Evolutionary conservation across 352 stramenopile genomes (phyloP).

Genomic region (Phytophthora boehmeriae): DNA sequence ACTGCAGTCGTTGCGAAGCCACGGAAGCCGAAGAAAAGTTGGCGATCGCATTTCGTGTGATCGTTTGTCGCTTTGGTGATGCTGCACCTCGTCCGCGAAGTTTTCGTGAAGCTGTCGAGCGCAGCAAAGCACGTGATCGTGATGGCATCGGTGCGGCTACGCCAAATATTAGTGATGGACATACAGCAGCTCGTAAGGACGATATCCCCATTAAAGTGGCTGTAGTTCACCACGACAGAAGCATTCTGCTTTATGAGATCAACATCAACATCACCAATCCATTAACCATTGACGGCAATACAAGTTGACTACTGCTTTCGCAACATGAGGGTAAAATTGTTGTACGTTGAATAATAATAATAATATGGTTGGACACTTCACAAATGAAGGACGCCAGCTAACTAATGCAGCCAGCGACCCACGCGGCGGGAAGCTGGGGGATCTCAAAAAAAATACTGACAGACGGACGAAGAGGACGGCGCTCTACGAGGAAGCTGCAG

Average conservation of each 20-base stretch:
- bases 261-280: constrained; percentile 3
- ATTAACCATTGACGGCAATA: not conserved
- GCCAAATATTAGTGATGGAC: not conserved
- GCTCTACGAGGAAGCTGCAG: constrained; percentile 48
- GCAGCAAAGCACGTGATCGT: constrained; percentile 7
- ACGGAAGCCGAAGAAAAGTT: constrained; percentile 49
- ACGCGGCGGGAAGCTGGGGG: constrained; percentile 18
- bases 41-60: constrained; percentile 57
- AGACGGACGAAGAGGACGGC: constrained; percentile 38
- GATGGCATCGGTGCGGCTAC: not conserved
- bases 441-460: constrained; percentile 41
- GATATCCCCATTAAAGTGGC: constrained; percentile 65
- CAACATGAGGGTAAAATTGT: constrained; percentile 21
- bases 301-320: not conserved
- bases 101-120: constrained; percentile 22
- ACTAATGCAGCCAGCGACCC: constrained; percentile 14
- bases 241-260: constrained; percentile 72
- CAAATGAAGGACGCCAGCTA: constrained; percentile 14
- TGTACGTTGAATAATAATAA: constrained; percentile 49
- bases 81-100: constrained; percentile 28
- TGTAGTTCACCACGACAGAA: constrained; percentile 58
- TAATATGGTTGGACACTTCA: constrained; percentile 36
- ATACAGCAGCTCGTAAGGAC: constrained; percentile 1
- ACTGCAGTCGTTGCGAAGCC: constrained; percentile 10
- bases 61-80: constrained; percentile 57